These are phyloP conservation scores for Penicillium salamii DNA, from an alignment of 495 filamentous ascomycete genomes.

Conservation along the genomic window DNA sequence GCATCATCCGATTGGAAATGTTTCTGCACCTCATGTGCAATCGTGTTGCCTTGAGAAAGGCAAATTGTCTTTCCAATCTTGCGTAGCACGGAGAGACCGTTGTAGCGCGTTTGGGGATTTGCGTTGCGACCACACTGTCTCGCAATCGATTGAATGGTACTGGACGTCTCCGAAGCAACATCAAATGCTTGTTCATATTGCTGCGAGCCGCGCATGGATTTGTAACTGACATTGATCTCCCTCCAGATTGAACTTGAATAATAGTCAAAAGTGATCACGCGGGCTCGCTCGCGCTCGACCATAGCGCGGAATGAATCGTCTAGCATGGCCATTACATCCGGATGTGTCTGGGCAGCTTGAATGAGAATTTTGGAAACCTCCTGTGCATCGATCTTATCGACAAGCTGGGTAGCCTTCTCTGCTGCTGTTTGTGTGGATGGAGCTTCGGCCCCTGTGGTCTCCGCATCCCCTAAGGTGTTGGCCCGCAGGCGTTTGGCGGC, in stretches of 20 bases:
- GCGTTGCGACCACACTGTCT: slow-evolving; percentile 6
- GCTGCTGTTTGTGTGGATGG: neutral
- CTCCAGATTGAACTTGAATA: neutral
- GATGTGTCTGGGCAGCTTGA: neutral
- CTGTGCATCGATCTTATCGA: neutral
- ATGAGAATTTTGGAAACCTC: neutral
- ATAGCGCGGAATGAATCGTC: neutral
- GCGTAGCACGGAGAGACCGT: slow-evolving; percentile 15
- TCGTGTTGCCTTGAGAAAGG: slow-evolving; percentile 2
- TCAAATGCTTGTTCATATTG: slow-evolving; percentile 1
- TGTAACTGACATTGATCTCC: neutral
- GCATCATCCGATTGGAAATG: slow-evolving; percentile 2
- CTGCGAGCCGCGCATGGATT: neutral
- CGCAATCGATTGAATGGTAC: neutral
- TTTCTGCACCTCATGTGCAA: slow-evolving; percentile 17
- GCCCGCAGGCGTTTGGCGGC: neutral
- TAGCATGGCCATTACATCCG: neutral
- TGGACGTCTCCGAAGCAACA: neutral
- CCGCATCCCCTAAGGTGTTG: neutral
- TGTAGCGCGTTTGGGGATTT: slow-evolving; percentile 11
- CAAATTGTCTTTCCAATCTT: slow-evolving; percentile 22
- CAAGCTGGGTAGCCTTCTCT: neutral
- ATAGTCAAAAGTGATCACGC: neutral
- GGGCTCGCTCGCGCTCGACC: neutral
- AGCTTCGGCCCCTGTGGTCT: neutral